These are phyloP conservation scores for Cucurbita maxima DNA, from an alignment of 306 rosid species.

Conservation along the genomic window DNA sequence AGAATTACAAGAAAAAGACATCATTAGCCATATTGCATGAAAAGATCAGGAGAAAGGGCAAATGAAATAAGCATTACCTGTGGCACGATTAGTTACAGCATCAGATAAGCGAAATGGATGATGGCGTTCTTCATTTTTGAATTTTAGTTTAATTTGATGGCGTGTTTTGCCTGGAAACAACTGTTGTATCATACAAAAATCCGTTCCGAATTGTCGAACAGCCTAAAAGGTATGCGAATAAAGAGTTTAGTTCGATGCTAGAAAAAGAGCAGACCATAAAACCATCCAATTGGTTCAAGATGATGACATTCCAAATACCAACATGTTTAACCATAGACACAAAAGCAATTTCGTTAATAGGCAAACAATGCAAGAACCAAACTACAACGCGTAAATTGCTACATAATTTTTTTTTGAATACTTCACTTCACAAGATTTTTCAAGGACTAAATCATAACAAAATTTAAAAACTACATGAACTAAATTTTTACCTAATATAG, in stretches of 20 bases:
- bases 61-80: conserved; percentile 24
- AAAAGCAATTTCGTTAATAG: background rate
- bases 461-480: too few relatives aligned
- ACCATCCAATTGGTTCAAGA: background rate
- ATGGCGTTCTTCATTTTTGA: conserved; percentile 63
- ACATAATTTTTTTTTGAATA: too few relatives aligned
- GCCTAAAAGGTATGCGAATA: conserved; percentile 26
- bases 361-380: too few relatives aligned
- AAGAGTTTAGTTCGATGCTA: background rate
- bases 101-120: conserved; percentile 38
- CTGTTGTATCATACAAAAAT: conserved; percentile 60
- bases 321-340: too few relatives aligned
- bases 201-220: conserved; percentile 56
- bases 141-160: conserved; percentile 58
- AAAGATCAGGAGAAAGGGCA: background rate
- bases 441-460: too few relatives aligned
- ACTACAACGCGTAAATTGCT: too few relatives aligned
- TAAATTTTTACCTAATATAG: too few relatives aligned
- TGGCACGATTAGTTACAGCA: conserved; percentile 36
- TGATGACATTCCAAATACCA: background rate
- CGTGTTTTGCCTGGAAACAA: conserved; percentile 58
- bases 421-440: too few relatives aligned
- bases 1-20: background rate
- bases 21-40: background rate
- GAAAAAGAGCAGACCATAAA: background rate